Percentiles rank a stretch among this genome's conserved stretches.
These are phyloP conservation scores for Boletus rufocinnamomeus DNA, from an alignment of 768 basidiomycete genomes.

Conservation along the genomic window DNA sequence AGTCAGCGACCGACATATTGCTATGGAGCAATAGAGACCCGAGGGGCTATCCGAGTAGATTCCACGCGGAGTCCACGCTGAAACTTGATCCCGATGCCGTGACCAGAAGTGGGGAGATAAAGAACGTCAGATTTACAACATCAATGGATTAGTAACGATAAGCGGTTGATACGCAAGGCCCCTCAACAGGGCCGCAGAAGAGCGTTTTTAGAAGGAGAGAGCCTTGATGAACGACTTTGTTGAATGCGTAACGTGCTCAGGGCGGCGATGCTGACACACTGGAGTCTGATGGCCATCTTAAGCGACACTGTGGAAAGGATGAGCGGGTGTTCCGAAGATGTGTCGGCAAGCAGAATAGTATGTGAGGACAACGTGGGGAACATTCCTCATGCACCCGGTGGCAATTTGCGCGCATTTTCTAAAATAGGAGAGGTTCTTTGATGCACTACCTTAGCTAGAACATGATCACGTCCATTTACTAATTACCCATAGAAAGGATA, in stretches of 20 bases:
- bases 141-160: neutral
- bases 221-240: neutral
- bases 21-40: neutral
- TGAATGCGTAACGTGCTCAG: neutral
- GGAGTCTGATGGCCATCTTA: neutral
- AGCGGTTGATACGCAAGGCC: neutral
- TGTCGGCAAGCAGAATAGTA: neutral
- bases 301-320: neutral
- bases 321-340: neutral
- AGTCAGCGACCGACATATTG: neutral
- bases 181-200: neutral
- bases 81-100: slow-evolving; percentile 2
- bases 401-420: neutral
- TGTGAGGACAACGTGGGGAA: slow-evolving; percentile 10
- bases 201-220: neutral
- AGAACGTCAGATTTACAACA: slow-evolving; percentile 14
- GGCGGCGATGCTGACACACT: neutral
- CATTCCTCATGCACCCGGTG: neutral
- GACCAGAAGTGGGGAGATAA: neutral
- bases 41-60: neutral
- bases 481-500: neutral
- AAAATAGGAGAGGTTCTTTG: slow-evolving; percentile 5
- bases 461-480: neutral
- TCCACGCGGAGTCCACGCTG: neutral
- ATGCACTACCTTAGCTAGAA: neutral